These are phyloP conservation scores for Rutidosis leptorrhynchoides DNA, from an alignment of 129 eudicot species.

Conservation along the genomic window DNA sequence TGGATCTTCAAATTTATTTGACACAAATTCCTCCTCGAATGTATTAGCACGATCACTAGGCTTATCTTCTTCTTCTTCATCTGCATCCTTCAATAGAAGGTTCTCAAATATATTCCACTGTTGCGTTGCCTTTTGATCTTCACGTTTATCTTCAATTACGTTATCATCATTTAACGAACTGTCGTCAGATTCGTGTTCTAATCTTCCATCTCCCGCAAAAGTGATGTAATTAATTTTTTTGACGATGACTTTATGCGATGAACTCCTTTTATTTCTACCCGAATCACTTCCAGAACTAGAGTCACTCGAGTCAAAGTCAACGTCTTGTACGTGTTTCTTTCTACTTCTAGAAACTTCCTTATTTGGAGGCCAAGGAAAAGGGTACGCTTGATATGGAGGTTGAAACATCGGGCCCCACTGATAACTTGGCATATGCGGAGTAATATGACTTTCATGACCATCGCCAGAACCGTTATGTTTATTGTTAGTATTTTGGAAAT, in stretches of 20 bases:
- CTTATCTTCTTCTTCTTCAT: constrained; percentile 23
- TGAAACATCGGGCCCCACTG: constrained; percentile 47
- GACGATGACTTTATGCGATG: constrained; percentile 58
- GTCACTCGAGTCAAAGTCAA: constrained; percentile 32
- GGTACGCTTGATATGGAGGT: constrained; percentile 64
- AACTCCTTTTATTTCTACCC: constrained; percentile 33
- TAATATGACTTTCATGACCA: constrained; percentile 44
- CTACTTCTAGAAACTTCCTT: constrained; percentile 41
- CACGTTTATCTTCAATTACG: constrained; percentile 21
- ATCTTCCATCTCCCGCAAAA: constrained; percentile 40
- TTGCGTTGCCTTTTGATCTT: constrained; percentile 41
- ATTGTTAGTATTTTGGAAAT: constrained; percentile 31
- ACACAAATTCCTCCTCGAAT: constrained; percentile 37
- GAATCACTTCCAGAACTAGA: constrained; percentile 56
- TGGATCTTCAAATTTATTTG: constrained; percentile 31
- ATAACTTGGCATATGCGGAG: constrained; percentile 48
- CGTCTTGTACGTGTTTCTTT: constrained; percentile 36
- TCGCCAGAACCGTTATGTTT: constrained; percentile 35
- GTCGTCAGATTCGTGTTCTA: constrained; percentile 32
- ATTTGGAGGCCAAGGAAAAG: constrained; percentile 48
- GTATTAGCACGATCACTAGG: not conserved
- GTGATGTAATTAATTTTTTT: constrained; percentile 60
- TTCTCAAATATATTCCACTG: constrained; percentile 78
- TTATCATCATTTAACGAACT: constrained; percentile 26
- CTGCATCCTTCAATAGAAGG: constrained; percentile 58